phyloP scores from a whole-genome alignment of 441 rosid species.

The Adansonia grandidieri region DNA sequence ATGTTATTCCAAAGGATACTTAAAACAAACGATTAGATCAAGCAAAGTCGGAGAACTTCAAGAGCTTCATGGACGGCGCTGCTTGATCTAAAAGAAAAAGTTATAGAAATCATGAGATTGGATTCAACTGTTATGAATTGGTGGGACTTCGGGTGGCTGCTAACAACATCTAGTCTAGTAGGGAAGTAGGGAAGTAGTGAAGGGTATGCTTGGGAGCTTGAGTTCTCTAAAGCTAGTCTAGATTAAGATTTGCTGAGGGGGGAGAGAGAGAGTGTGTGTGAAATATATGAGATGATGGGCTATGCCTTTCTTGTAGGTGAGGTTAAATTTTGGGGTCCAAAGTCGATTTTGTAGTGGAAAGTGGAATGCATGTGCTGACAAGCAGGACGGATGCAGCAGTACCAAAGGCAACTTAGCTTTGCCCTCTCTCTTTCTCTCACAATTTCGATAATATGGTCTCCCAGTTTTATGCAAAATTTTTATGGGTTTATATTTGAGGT shows the following conservation, averaged over 20 bases:
- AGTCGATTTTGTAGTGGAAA: constrained; percentile 86
- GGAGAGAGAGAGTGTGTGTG: constrained; percentile 21
- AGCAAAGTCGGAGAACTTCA: constrained; percentile 26
- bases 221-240: not conserved
- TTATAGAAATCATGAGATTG: constrained; percentile 20
- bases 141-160: not conserved
- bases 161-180: not conserved
- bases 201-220: constrained; percentile 3
- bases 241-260: constrained; percentile 18
- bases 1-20: not conserved
- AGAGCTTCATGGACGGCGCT: constrained; percentile 29
- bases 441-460: constrained; percentile 56
- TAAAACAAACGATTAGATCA: constrained; percentile 18
- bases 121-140: not conserved
- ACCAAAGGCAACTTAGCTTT: constrained; percentile 62
- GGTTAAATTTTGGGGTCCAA: constrained; percentile 69
- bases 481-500: no score
- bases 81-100: constrained; percentile 29
- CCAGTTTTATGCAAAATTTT: constrained; percentile 49
- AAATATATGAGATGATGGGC: constrained; percentile 45
- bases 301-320: constrained; percentile 63
- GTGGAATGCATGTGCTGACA: constrained; percentile 97
- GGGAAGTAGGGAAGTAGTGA: constrained; percentile 16
- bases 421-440: constrained; percentile 26
- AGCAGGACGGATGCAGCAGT: constrained; percentile 55